Evolutionary conservation across 768 basidiomycete species (phyloP), one percentile per base, ranked within the genome.

Genomic region (Symmetrospora coprosmae): DNA sequence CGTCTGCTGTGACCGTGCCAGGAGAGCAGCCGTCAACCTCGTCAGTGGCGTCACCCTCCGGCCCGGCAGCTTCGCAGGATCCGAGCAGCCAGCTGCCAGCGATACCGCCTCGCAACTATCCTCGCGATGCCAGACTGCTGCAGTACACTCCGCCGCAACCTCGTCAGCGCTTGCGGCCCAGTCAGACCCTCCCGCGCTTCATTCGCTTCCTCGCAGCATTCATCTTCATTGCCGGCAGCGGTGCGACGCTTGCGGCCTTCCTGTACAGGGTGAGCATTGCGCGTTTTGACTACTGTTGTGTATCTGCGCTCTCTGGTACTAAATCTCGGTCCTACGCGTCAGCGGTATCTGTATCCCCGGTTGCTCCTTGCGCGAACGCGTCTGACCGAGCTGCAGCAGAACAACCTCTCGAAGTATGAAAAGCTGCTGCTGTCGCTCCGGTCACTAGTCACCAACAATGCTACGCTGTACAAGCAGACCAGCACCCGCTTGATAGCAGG

Each of bases 331-430:
- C n/a, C n/a, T n/a, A n/a, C n/a, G n/a, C n/a, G n/a, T n/a, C 23
- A 58, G 55, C 28, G 21, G 19, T 58, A 43, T 35, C 11, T 58
- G 6, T 21, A 45, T n/a, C 55, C 55, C 13, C 43, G 46, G 43
- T 27, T 58, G 4, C 9, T 46, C 7, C 25, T 58, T 27, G 28
- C 55, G 2, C n/a, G 37, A 30, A 14, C 28, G 23, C 55, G 55
- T 30, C 13, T 58, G 31, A 27, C 41, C 5, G n/a, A 17, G 16
- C 30, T 58, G 28, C 39, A 58, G 30, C 40, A 58, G 37, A 39
- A 58, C 33, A 40, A 58, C 40, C 19, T 58, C 9, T 46, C 55
- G 9, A 40, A 30, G 13, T 58, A 45, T 27, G 55, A 58, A 25
- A 58, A 58, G 55, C 55, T 58, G n/a, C 41, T 58, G 14, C 28